Evolutionary conservation across 768 basidiomycete genomes (phyloP).

Genomic region (Ramaria rubella): DNA sequence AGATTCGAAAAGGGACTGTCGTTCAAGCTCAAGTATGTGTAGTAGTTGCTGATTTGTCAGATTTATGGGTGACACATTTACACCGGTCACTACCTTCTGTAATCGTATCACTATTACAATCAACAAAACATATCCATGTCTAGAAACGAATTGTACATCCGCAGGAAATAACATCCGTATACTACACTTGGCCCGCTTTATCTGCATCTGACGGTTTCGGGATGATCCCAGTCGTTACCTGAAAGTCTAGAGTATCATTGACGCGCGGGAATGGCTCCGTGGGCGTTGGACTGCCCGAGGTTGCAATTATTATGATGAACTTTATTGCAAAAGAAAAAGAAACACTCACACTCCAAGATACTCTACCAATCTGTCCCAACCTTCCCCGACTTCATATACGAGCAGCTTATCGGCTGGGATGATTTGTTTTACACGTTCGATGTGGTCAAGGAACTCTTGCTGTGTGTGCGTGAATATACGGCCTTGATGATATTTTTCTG

Average conservation of each 20-base stretch:
- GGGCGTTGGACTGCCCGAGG: neutral
- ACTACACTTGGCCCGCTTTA: too few species aligned
- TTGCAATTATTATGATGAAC: neutral
- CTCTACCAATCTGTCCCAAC: conserved; percentile 2
- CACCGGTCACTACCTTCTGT: too few species aligned
- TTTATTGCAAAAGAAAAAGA: neutral
- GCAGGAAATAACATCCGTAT: too few species aligned
- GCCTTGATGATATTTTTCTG: conserved; percentile 2
- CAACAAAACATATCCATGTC: too few species aligned
- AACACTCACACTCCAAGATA: conserved; percentile 6
- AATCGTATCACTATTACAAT: too few species aligned
- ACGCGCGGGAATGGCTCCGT: conserved; percentile 1
- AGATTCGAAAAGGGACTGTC: too few species aligned
- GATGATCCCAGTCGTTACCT: neutral
- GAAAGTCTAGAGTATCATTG: neutral
- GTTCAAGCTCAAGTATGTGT: too few species aligned
- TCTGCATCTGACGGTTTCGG: too few species aligned
- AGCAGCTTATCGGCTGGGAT: conserved; percentile 3
- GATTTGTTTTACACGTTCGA: neutral
- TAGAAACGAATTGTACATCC: too few species aligned
- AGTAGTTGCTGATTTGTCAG: too few species aligned
- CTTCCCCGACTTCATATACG: conserved; percentile 4
- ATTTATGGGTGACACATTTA: too few species aligned
- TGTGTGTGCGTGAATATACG: neutral
- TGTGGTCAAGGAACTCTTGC: neutral